phyloP scores from a whole-genome alignment of 2,329 filamentous ascomycete genomes.

The Fusarium newnesense region DNA sequence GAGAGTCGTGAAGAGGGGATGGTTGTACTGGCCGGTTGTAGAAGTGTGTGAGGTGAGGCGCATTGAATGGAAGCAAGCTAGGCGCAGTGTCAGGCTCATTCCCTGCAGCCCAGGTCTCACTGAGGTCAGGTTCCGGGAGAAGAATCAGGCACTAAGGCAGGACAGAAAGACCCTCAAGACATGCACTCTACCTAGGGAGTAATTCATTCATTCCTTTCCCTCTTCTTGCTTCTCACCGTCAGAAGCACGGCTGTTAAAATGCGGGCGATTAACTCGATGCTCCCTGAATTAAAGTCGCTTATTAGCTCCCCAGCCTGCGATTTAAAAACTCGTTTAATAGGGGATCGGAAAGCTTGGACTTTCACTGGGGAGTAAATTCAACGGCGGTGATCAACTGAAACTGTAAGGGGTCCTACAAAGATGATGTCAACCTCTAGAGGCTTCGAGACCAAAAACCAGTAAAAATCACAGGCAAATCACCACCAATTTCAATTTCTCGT shows the following conservation, averaged over 20 bases:
- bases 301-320: slow-evolving; percentile 32
- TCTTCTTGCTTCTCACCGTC: slow-evolving; percentile 16
- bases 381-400: slow-evolving; percentile 21
- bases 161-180: slow-evolving; percentile 9
- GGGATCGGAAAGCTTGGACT: slow-evolving; percentile 29
- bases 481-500: neutral
- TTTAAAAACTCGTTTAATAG: slow-evolving; percentile 29
- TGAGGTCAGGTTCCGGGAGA: slow-evolving; percentile 19
- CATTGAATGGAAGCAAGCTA: slow-evolving; percentile 20
- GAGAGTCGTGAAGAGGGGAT: slow-evolving; percentile 35
- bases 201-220: neutral
- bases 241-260: slow-evolving; percentile 12
- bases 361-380: neutral
- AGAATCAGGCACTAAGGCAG: slow-evolving; percentile 37
- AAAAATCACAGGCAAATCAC: neutral
- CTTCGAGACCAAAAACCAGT: neutral
- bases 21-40: slow-evolving; percentile 26
- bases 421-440: slow-evolving; percentile 19
- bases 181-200: neutral
- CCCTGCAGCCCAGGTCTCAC: slow-evolving; percentile 26
- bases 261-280: slow-evolving; percentile 8
- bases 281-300: slow-evolving; percentile 3
- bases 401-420: neutral
- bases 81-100: slow-evolving; percentile 37
- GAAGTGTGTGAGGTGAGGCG: slow-evolving; percentile 30